phyloP scores from a whole-genome alignment of 495 filamentous ascomycete genomes.

The Annulohypoxylon stygium region DNA sequence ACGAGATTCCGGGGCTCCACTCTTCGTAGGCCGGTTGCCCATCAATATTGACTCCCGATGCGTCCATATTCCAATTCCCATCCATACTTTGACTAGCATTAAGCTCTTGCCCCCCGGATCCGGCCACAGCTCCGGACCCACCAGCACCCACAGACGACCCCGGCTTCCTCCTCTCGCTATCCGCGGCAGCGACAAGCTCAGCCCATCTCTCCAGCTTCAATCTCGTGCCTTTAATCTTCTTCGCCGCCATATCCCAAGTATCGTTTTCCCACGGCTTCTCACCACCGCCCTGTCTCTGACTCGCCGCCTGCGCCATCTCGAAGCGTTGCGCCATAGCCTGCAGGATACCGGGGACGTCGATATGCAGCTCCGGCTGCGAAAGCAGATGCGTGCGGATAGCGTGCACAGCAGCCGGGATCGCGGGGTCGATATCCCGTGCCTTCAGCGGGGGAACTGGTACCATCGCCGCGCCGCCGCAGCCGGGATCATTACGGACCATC shows the following conservation, averaged over 20 bases:
- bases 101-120: background rate
- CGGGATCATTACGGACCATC: conserved; percentile 27
- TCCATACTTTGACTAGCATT: conserved; percentile 16
- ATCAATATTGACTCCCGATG: conserved; percentile 10
- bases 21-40: conserved; percentile 6
- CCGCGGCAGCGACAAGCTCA: conserved; percentile 44
- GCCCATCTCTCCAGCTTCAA: conserved; percentile 51
- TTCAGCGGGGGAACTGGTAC: conserved; percentile 5
- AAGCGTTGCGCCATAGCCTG: conserved; percentile 47
- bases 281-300: conserved; percentile 17
- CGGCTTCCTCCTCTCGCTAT: conserved; percentile 23
- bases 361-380: conserved; percentile 48
- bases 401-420: conserved; percentile 44
- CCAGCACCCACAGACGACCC: conserved; percentile 3
- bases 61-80: conserved; percentile 24
- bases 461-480: conserved; percentile 18
- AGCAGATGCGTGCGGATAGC: conserved; percentile 45
- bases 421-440: conserved; percentile 40
- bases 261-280: conserved; percentile 40
- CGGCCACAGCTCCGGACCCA: background rate
- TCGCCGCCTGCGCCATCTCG: conserved; percentile 41
- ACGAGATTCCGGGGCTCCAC: conserved; percentile 24
- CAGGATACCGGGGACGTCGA: conserved; percentile 48
- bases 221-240: conserved; percentile 49
- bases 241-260: conserved; percentile 50